Evolutionary conservation across 1,284 basidiomycete genomes (phyloP).

Genomic region (Peniophora sp.): DNA sequence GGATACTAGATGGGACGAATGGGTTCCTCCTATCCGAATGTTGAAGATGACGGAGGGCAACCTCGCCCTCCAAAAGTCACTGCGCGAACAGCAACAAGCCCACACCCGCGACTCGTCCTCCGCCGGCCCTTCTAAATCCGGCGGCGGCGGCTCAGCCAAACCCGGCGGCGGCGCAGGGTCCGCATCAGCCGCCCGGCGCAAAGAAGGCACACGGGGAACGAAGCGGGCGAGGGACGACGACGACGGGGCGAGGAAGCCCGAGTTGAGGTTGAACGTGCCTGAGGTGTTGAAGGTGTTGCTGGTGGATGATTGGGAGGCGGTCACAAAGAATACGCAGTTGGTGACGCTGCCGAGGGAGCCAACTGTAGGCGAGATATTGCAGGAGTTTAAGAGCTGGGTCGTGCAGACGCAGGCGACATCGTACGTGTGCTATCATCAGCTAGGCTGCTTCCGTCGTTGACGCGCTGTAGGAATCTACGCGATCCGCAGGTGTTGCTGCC

Average conservation of each 20-base stretch:
- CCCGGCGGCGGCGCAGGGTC: conserved; percentile 5
- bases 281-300: conserved; percentile 84
- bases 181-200: conserved; percentile 38
- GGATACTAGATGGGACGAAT: conserved; percentile 96
- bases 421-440: conserved; percentile 12
- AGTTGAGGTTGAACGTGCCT: conserved; percentile 88
- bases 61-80: conserved; percentile 68
- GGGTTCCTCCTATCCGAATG: conserved; percentile 81
- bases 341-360: conserved; percentile 82
- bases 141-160: conserved; percentile 18
- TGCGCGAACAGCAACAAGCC: conserved; percentile 26
- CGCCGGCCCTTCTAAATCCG: conserved; percentile 7
- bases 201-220: conserved; percentile 46
- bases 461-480: conserved; percentile 50
- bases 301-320: conserved; percentile 97
- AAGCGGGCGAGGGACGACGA: conserved; percentile 55
- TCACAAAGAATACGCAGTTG: conserved; percentile 91
- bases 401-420: not conserved
- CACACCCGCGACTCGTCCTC: conserved; percentile 22
- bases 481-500: conserved; percentile 57
- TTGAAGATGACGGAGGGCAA: conserved; percentile 87
- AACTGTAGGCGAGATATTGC: conserved; percentile 71
- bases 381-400: conserved; percentile 50
- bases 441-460: no score
- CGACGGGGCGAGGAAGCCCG: conserved; percentile 73